A percentile compares a stretch with the other conserved stretches of the same genome.
phyloP scores from a whole-genome alignment of 345 rosid species.

The Eucalyptus erythrocorys region DNA sequence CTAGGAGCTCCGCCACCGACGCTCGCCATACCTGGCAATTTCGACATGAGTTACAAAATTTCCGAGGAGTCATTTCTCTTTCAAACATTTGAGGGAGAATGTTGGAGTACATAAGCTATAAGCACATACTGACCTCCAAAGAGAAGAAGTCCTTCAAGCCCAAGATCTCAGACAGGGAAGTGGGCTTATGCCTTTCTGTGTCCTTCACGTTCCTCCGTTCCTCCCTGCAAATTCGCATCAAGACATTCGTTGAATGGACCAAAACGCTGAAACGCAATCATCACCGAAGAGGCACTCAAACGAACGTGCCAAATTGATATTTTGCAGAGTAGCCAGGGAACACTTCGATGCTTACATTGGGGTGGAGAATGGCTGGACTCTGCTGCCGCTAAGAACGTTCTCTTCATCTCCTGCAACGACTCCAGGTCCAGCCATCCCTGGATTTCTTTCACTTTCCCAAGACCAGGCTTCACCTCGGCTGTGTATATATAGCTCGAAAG shows the following conservation, averaged over 20 bases:
- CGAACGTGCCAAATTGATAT: neutral
- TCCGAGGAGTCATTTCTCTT: neutral
- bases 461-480: neutral
- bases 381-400: neutral
- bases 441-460: neutral
- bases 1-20: constrained; percentile 16
- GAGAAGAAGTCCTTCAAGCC: constrained; percentile 8
- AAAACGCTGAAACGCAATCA: neutral
- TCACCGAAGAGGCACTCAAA: neutral
- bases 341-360: neutral
- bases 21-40: constrained; percentile 18
- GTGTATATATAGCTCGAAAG: neutral
- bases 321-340: neutral
- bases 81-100: neutral
- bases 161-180: neutral
- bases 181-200: neutral
- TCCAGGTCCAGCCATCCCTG: constrained; percentile 4
- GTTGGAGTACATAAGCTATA: neutral
- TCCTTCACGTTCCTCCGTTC: neutral
- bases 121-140: neutral
- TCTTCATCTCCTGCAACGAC: constrained; percentile 3
- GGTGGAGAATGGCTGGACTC: constrained; percentile 5
- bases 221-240: neutral
- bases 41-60: neutral
- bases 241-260: neutral